Base-by-base conservation (phyloP, 2,329 filamentous ascomycete genomes). In the Purpureocillium lavendulum region DNA sequence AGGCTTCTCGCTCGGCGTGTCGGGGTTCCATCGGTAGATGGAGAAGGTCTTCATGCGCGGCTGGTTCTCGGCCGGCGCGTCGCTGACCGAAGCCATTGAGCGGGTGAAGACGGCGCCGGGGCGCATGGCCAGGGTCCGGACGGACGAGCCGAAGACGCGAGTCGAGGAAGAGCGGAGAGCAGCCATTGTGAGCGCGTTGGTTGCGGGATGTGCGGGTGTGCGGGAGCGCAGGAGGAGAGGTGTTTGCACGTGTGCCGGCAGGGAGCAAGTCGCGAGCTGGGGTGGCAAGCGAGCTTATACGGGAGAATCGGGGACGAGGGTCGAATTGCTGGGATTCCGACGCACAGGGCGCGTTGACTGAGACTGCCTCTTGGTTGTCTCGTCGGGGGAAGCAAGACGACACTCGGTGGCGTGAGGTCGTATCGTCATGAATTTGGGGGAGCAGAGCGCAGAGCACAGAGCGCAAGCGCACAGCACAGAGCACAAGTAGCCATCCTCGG, bases 21-120 rank as follows among this genome's bases (percentile, higher is more conserved):
- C 92, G 45, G 92, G 92, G 64, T 94, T 94, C 92, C 92, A 98
- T 64, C 92, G 81, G 80, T 98, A 98, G 73, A 98, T 84, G 67
- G 95, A 84, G 79, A 98, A 98, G 38, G 84, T 88, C 82, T 96
- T 97, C 70, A 85, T 80, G 55, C 71, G 73, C 40, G 84, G 73
- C 53, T 84, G 75, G 50, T 77, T 65, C 41, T 77, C 67, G 36
- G 77, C 75, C 36, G 78, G 73, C 29, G 78, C 73, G 61, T 82
- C 64, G 56, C 66, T 68, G 47, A 75, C 65, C 3, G 73, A 67
- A 40, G 74, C 74, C 67, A 78, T 74, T 44, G 69, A 67, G 45
- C 73, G 71, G 37, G 65, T 52, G 48, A 70, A 65, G 52, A 66
- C 58, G 45, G 63, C 62, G 36, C 59, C 54, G 49, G 62, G 58